Percentiles rank a stretch among this genome's conserved stretches.
Conservation (phyloP, 768 basidiomycete species). For the Kwoniella sp. region DNA sequence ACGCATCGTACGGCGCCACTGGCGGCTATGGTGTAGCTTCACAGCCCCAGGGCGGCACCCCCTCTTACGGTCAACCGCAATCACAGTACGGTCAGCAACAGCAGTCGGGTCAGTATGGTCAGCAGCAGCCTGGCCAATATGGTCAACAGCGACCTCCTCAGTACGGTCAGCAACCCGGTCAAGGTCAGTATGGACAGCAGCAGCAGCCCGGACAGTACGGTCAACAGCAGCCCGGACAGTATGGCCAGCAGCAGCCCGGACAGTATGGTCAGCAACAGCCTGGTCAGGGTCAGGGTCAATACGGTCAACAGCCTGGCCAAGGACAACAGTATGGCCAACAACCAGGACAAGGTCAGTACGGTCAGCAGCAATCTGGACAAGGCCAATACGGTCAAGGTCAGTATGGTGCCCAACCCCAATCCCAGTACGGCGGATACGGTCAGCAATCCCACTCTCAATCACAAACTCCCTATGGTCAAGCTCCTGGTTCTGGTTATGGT, state of each 20-base stretch:
- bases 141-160: constrained; percentile 12
- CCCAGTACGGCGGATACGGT: constrained; percentile 10
- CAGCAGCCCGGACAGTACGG: constrained; percentile 30
- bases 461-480: constrained; percentile 17
- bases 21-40: constrained; percentile 22
- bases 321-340: constrained; percentile 28
- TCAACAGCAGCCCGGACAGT: constrained; percentile 20
- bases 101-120: constrained; percentile 3
- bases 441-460: constrained; percentile 10
- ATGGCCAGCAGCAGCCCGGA: constrained; percentile 24
- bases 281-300: constrained; percentile 20
- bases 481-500: constrained; percentile 3
- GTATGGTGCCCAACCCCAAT: constrained; percentile 4
- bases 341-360: constrained; percentile 9
- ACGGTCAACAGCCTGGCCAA: constrained; percentile 23
- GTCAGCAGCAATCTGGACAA: constrained; percentile 14
- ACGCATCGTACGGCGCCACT: constrained; percentile 22
- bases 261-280: constrained; percentile 22
- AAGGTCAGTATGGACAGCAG: constrained; percentile 12
- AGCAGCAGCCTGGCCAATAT: constrained; percentile 22
- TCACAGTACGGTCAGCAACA: constrained; percentile 31
- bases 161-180: constrained; percentile 13
- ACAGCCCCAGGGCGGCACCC: constrained; percentile 10
- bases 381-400: constrained; percentile 18
- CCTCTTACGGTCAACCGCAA: constrained; percentile 12